Percentiles rank a stretch among this genome's conserved stretches.
phyloP scores from a whole-genome alignment of 2,329 filamentous ascomycete genomes.

The Sphaceloma murrayae region DNA sequence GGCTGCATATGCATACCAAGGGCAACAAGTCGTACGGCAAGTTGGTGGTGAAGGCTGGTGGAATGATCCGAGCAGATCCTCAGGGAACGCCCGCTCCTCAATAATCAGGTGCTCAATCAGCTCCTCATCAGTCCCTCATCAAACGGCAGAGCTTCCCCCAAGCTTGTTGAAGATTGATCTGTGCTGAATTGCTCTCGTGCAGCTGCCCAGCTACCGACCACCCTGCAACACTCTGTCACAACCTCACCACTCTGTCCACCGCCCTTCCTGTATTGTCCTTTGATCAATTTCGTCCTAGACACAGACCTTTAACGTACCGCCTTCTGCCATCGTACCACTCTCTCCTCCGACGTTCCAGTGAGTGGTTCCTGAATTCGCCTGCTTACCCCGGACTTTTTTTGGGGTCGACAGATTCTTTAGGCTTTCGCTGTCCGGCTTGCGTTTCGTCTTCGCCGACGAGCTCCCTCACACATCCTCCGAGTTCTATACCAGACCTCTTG shows the following conservation, averaged over 20 bases:
- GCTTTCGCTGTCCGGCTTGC: constrained; percentile 15
- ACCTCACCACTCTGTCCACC: background rate
- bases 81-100: constrained; percentile 12
- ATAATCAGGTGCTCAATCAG: too few relatives aligned
- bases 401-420: constrained; percentile 16
- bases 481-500: constrained; percentile 10
- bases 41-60: too few relatives aligned
- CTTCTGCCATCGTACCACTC: constrained; percentile 12
- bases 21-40: background rate
- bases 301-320: background rate
- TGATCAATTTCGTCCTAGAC: background rate
- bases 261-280: background rate
- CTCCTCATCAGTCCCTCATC: too few relatives aligned
- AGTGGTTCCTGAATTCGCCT: constrained; percentile 6
- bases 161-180: constrained; percentile 12
- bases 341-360: background rate
- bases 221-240: background rate
- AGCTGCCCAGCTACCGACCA: constrained; percentile 1
- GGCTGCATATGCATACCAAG: constrained; percentile 11
- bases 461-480: background rate
- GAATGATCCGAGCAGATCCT: background rate
- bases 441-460: constrained; percentile 16
- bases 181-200: constrained; percentile 3
- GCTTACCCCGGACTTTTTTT: constrained; percentile 17
- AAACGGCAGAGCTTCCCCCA: constrained; percentile 11